phyloP scores from a whole-genome alignment of 192 early-diverging fungal species.

The Coemansia sp. region DNA sequence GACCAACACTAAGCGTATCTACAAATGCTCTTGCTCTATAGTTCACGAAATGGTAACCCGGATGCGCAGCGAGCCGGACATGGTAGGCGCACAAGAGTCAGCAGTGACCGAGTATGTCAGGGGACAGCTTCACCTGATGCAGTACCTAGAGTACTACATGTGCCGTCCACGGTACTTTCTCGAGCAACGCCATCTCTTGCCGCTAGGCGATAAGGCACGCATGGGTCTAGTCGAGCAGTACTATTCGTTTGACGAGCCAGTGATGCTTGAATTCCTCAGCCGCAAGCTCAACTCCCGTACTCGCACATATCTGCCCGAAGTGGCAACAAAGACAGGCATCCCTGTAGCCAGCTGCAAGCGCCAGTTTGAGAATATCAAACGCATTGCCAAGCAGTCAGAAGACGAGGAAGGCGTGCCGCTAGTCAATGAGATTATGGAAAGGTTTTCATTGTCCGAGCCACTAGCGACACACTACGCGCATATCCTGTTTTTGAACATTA shows the following conservation, averaged over 20 bases:
- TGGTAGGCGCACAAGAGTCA: constrained; percentile 14
- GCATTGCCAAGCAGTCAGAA: constrained; percentile 62
- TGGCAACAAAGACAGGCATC: constrained; percentile 20
- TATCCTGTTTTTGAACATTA: constrained; percentile 31
- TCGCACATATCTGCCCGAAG: constrained; percentile 29
- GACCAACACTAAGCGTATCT: neutral
- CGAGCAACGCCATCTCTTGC: constrained; percentile 26
- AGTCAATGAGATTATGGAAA: constrained; percentile 35
- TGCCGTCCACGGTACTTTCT: constrained; percentile 32
- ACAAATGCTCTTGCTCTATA: neutral
- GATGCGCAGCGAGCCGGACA: constrained; percentile 24
- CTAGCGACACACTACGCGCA: constrained; percentile 27
- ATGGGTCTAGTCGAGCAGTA: constrained; percentile 23
- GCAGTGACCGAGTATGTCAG: constrained; percentile 29
- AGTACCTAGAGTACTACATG: constrained; percentile 32
- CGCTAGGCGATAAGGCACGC: constrained; percentile 22
- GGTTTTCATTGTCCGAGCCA: constrained; percentile 23
- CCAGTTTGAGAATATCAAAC: constrained; percentile 68
- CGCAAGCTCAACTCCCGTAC: constrained; percentile 36
- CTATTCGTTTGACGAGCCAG: constrained; percentile 33
- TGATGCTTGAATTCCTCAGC: constrained; percentile 31
- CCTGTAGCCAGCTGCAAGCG: constrained; percentile 27
- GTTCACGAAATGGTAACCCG: constrained; percentile 19
- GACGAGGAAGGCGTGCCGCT: constrained; percentile 58
- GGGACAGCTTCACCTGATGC: constrained; percentile 30